Percentiles rank a stretch among this genome's conserved stretches.
Conservation (phyloP, 2,329 filamentous ascomycete genomes). For the Endothia cerciana region DNA sequence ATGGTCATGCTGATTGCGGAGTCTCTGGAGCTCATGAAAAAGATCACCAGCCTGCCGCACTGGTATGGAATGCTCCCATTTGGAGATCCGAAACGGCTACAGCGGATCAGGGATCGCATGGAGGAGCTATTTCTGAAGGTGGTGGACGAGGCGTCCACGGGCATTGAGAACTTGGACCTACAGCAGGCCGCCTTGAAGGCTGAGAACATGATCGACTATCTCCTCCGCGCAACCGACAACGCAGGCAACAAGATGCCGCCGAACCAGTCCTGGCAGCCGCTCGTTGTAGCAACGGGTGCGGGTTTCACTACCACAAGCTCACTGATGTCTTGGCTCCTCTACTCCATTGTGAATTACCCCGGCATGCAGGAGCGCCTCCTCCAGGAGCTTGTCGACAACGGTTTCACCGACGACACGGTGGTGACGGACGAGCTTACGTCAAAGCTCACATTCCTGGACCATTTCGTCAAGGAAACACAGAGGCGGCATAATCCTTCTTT, state of each 20-base stretch:
- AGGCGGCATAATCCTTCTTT: conserved; percentile 63
- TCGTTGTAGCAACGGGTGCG: conserved; percentile 58
- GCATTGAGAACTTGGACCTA: conserved; percentile 45
- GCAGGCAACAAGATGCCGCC: conserved; percentile 58
- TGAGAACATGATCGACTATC: conserved; percentile 53
- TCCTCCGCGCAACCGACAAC: conserved; percentile 55
- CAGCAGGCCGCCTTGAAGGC: conserved; percentile 55
- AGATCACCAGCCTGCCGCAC: conserved; percentile 54
- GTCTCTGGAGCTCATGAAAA: conserved; percentile 60
- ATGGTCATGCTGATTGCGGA: conserved; percentile 57
- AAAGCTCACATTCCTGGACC: conserved; percentile 56
- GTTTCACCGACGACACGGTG: conserved; percentile 46
- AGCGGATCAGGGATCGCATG: conserved; percentile 39
- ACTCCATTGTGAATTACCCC: conserved; percentile 55
- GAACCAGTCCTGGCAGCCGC: conserved; percentile 41
- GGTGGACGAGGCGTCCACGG: conserved; percentile 43
- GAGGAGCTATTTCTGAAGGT: conserved; percentile 43
- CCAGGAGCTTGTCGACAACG: conserved; percentile 60
- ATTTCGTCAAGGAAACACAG: conserved; percentile 64
- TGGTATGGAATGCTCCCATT: conserved; percentile 64
- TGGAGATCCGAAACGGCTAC: conserved; percentile 54
- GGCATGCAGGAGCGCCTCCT: conserved; percentile 61
- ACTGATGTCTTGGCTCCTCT: conserved; percentile 62
- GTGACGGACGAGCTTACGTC: conserved; percentile 52
- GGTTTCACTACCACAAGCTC: conserved; percentile 65